These are phyloP conservation scores for Xylariaceae sp. DNA, from an alignment of 2,329 filamentous ascomycete species.

Conservation along the genomic window DNA sequence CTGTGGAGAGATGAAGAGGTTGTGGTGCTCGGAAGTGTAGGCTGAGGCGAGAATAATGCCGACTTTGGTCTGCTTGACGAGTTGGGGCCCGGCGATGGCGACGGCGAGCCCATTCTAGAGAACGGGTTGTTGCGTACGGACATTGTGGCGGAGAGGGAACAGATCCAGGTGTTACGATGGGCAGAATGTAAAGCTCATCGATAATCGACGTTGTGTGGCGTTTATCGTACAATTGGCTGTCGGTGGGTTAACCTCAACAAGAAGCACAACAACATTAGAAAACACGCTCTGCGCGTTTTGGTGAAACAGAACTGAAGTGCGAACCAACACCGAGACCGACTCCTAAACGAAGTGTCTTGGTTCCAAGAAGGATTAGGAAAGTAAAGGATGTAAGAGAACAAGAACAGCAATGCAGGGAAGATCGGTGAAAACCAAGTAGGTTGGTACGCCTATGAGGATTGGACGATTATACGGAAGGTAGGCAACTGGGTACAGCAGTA, in stretches of 20 bases:
- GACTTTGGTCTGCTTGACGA: slow-evolving; percentile 57
- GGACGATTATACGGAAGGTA: too few relatives aligned
- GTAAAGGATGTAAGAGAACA: too few relatives aligned
- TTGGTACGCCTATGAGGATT: too few relatives aligned
- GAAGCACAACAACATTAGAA: slow-evolving; percentile 21
- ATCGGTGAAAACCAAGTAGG: too few relatives aligned
- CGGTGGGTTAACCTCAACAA: slow-evolving; percentile 5
- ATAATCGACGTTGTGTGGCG: neutral
- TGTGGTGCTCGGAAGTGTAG: slow-evolving; percentile 36
- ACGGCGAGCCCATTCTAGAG: slow-evolving; percentile 61
- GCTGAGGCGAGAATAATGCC: slow-evolving; percentile 60
- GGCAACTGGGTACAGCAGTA: too few relatives aligned
- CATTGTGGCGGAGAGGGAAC: slow-evolving; percentile 53
- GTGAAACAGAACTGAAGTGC: neutral
- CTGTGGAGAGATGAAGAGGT: slow-evolving; percentile 41
- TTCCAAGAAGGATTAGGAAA: too few relatives aligned
- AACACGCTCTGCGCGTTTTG: slow-evolving; percentile 12
- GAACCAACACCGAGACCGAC: neutral
- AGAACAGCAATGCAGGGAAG: too few relatives aligned
- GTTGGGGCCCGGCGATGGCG: slow-evolving; percentile 54
- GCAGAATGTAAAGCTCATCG: slow-evolving; percentile 11
- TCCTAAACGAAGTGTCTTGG: neutral
- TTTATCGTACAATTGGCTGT: neutral
- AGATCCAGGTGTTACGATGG: slow-evolving; percentile 10
- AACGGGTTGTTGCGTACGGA: slow-evolving; percentile 80